Conservation (phyloP, 2,329 filamentous ascomycete species). For the Pseudocercospora crystallina region DNA sequence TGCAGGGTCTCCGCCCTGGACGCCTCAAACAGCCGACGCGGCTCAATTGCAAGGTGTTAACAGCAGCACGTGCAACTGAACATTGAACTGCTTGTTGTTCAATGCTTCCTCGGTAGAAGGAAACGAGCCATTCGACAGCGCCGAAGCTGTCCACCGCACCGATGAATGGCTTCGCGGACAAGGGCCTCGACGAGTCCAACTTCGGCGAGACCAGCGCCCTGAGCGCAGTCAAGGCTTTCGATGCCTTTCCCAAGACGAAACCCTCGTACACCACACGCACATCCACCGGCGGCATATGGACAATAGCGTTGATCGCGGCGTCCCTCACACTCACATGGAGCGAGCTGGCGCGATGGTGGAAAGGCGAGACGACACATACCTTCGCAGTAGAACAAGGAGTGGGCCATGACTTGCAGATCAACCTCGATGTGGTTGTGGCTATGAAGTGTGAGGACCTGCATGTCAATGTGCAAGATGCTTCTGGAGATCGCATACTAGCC, state of each 20-base stretch:
- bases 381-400: constrained; percentile 94
- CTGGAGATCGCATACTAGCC: constrained; percentile 87
- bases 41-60: too few relatives aligned
- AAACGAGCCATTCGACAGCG: constrained; percentile 4
- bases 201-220: constrained; percentile 67
- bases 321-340: constrained; percentile 73
- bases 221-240: constrained; percentile 74
- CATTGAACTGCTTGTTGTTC: not conserved
- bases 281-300: constrained; percentile 89
- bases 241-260: constrained; percentile 98
- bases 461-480: constrained; percentile 94
- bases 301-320: constrained; percentile 73
- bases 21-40: too few relatives aligned
- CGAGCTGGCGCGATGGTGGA: constrained; percentile 81
- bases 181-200: constrained; percentile 71
- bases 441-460: constrained; percentile 90
- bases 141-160: constrained; percentile 8
- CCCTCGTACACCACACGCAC: constrained; percentile 85
- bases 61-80: too few relatives aligned
- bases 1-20: too few relatives aligned
- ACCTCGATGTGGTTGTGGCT: constrained; percentile 85
- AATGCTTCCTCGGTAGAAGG: constrained; percentile 20
- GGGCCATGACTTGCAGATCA: constrained; percentile 84
- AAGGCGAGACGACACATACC: constrained; percentile 78
- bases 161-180: constrained; percentile 79